These are phyloP conservation scores for Cenchrus purpureus DNA, from an alignment of 176 grass and related monocot genomes.

Conservation along the genomic window DNA sequence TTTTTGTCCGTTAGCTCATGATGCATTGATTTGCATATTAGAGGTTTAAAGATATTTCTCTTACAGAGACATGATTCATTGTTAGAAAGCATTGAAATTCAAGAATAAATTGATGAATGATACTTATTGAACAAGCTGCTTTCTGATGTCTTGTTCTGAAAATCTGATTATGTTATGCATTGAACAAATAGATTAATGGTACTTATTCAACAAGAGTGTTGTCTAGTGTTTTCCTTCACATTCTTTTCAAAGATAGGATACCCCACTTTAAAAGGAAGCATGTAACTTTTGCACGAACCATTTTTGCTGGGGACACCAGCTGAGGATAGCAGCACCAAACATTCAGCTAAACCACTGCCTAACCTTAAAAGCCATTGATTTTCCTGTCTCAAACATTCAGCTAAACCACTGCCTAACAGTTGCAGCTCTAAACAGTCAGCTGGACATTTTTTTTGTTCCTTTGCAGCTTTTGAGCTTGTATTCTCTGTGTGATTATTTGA, in stretches of 20 bases:
- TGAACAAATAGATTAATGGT: too few species aligned
- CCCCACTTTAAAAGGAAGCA: not conserved
- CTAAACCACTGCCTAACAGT: not conserved
- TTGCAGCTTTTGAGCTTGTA: not conserved
- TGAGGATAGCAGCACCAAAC: not conserved
- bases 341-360: not conserved
- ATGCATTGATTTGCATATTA: constrained; percentile 2
- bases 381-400: not conserved
- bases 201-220: not conserved
- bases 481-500: constrained; percentile 2
- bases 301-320: not conserved
- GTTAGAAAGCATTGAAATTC: not conserved
- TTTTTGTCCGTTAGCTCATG: constrained; percentile 11
- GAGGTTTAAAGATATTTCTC: constrained; percentile 13
- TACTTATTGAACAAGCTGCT: constrained; percentile 18
- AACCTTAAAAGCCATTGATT: not conserved
- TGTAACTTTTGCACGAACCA: not conserved
- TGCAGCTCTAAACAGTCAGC: not conserved
- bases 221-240: not conserved
- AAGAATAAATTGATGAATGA: not conserved
- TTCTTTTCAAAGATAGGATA: not conserved
- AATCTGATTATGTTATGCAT: constrained; percentile 13
- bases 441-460: not conserved
- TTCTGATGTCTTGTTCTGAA: not conserved
- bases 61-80: not conserved